These are phyloP conservation scores for Kalanchoe fedtschenkoi DNA, from an alignment of 164 flowering plant genomes.

Conservation along the genomic window DNA sequence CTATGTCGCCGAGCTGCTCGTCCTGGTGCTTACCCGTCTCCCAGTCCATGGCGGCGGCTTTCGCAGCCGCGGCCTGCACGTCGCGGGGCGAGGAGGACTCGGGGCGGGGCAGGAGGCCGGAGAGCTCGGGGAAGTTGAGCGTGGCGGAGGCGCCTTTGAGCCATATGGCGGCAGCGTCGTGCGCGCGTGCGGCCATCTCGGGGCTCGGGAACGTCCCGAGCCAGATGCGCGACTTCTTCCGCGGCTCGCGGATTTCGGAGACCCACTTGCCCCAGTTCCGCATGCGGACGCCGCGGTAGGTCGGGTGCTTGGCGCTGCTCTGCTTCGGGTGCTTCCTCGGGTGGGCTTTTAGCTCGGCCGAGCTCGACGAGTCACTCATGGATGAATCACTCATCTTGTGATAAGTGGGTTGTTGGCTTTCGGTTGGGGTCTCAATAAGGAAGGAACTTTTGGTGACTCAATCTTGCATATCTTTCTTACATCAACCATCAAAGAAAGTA, in stretches of 20 bases:
- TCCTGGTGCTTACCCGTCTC: neutral
- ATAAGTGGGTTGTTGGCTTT: neutral
- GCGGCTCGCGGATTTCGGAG: constrained; percentile 5
- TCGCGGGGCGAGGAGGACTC: neutral
- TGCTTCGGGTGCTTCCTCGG: neutral
- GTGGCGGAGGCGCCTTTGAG: neutral
- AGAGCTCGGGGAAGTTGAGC: neutral
- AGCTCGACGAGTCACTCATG: neutral
- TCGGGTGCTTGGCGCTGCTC: constrained; percentile 2
- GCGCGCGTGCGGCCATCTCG: constrained; percentile 7
- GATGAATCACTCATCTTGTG: neutral
- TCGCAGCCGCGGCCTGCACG: neutral
- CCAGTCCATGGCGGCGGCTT: constrained; percentile 6
- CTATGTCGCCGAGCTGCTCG: neutral
- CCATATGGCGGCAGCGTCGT: constrained; percentile 3
- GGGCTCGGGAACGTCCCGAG: constrained; percentile 6
- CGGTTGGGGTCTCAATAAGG: too few relatives aligned
- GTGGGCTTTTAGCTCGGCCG: neutral
- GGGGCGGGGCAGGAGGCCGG: constrained; percentile 1
- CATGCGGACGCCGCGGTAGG: constrained; percentile 6
- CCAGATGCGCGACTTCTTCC: constrained; percentile 3
- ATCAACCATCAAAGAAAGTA: neutral
- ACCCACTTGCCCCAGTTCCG: constrained; percentile 8
- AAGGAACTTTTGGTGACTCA: neutral
- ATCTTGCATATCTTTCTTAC: neutral